A percentile compares a stretch with the other conserved stretches of the same genome.
Conservation (phyloP, 345 rosid species). For the Microthlaspi erraticum region DNA sequence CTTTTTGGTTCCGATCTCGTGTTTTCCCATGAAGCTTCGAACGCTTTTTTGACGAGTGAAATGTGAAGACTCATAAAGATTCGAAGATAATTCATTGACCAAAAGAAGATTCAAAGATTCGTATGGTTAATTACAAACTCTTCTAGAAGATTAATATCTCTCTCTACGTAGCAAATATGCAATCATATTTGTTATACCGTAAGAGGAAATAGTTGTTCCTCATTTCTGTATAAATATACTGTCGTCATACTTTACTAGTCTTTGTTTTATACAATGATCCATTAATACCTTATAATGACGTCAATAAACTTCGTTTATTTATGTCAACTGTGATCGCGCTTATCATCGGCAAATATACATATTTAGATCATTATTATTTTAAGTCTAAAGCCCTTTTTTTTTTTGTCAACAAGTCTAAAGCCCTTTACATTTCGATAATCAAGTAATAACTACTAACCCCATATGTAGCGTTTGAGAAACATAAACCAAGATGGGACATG, state of each 20-base stretch:
- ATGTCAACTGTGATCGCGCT: background rate
- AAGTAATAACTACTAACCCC: too few species aligned
- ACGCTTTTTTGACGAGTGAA: slow-evolving; percentile 33
- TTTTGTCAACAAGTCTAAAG: too few species aligned
- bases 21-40: slow-evolving; percentile 44
- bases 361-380: background rate
- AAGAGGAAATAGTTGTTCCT: background rate
- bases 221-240: background rate
- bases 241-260: background rate
- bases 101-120: background rate
- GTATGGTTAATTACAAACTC: background rate
- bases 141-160: background rate
- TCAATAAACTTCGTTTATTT: background rate
- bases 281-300: background rate
- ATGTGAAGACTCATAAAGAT: slow-evolving; percentile 12
- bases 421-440: too few species aligned
- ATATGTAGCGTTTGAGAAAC: too few species aligned
- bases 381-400: background rate
- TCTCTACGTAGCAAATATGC: background rate
- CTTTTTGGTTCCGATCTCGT: background rate
- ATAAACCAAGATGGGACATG: too few species aligned
- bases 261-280: slow-evolving; percentile 19
- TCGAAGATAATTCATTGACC: slow-evolving; percentile 15
- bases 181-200: background rate
- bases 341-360: background rate